phyloP scores from a whole-genome alignment of 2,329 filamentous ascomycete species.

The Pseudocercospora fijiensis region DNA sequence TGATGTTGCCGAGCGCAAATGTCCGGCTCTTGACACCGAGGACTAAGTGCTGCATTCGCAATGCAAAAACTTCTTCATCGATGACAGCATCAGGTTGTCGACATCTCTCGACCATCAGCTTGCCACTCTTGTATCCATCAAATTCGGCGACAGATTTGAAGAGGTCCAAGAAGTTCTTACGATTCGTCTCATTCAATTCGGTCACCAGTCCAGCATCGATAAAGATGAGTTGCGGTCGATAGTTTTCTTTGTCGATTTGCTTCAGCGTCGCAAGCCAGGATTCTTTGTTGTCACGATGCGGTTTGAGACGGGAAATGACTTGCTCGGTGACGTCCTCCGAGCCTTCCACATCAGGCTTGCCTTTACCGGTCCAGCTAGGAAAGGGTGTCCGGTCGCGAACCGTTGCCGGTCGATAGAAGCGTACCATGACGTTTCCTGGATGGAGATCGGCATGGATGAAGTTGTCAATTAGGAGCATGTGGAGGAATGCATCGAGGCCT shows the following conservation, averaged over 20 bases:
- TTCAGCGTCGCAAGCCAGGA: constrained; percentile 72
- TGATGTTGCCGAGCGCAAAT: constrained; percentile 87
- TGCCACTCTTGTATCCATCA: constrained; percentile 90
- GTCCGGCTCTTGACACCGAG: constrained; percentile 86
- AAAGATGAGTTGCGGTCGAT: constrained; percentile 90
- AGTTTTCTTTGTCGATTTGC: constrained; percentile 81
- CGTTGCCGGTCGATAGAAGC: constrained; percentile 83
- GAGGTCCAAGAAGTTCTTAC: constrained; percentile 87
- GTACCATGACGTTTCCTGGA: constrained; percentile 98
- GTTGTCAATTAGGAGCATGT: constrained; percentile 96
- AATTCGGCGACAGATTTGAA: constrained; percentile 97
- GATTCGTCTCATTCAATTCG: constrained; percentile 82
- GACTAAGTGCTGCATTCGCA: constrained; percentile 96
- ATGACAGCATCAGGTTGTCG: constrained; percentile 88
- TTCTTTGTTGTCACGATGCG: constrained; percentile 63
- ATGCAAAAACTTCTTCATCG: constrained; percentile 83
- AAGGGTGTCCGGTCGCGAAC: constrained; percentile 56
- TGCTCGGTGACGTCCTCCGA: constrained; percentile 80
- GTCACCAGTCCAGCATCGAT: constrained; percentile 96
- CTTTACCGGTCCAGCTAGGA: constrained; percentile 20
- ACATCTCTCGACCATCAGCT: constrained; percentile 94
- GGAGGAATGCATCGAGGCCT: constrained; percentile 90
- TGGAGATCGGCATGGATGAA: constrained; percentile 96
- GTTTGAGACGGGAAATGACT: constrained; percentile 75
- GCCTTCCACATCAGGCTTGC: constrained; percentile 43